Percentiles rank a stretch among this genome's conserved stretches.
These are phyloP conservation scores for Cyclocybe aegerita DNA, from an alignment of 768 basidiomycete genomes.

Conservation along the genomic window DNA sequence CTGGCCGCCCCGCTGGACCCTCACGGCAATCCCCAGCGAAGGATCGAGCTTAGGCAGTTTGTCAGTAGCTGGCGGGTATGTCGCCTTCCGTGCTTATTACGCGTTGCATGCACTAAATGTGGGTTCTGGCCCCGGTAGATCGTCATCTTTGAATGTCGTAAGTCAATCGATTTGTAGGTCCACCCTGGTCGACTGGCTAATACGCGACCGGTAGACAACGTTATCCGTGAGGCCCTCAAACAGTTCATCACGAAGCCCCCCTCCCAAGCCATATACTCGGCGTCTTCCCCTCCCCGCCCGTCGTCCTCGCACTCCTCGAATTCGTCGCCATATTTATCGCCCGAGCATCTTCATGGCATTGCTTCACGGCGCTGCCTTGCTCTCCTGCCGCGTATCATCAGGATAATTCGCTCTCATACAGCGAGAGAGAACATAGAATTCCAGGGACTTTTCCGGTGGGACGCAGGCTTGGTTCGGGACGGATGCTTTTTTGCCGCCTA, in stretches of 20 bases:
- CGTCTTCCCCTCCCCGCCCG: constrained; percentile 46
- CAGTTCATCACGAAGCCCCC: constrained; percentile 36
- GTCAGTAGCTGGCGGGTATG: constrained; percentile 86
- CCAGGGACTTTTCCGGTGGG: constrained; percentile 73
- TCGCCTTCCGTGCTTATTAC: constrained; percentile 7
- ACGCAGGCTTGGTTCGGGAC: constrained; percentile 83
- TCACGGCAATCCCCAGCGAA: constrained; percentile 31
- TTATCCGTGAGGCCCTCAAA: constrained; percentile 82
- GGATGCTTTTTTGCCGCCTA: constrained; percentile 89
- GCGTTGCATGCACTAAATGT: neutral
- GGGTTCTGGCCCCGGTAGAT: constrained; percentile 42
- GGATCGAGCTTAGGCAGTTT: constrained; percentile 52
- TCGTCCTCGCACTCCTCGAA: constrained; percentile 38
- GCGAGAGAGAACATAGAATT: constrained; percentile 27
- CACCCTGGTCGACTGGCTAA: constrained; percentile 8
- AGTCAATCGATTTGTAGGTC: constrained; percentile 29
- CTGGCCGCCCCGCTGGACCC: constrained; percentile 31
- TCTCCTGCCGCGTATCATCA: constrained; percentile 49
- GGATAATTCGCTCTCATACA: constrained; percentile 52
- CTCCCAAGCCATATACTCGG: constrained; percentile 35
- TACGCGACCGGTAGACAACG: constrained; percentile 55
- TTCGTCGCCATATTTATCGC: constrained; percentile 44
- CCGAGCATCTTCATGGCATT: constrained; percentile 44
- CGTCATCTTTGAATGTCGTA: constrained; percentile 88
- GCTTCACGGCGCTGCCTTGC: constrained; percentile 51